Evolutionary conservation across 306 rosid genomes (phyloP).

Genomic region (Spatholobus suberectus): DNA sequence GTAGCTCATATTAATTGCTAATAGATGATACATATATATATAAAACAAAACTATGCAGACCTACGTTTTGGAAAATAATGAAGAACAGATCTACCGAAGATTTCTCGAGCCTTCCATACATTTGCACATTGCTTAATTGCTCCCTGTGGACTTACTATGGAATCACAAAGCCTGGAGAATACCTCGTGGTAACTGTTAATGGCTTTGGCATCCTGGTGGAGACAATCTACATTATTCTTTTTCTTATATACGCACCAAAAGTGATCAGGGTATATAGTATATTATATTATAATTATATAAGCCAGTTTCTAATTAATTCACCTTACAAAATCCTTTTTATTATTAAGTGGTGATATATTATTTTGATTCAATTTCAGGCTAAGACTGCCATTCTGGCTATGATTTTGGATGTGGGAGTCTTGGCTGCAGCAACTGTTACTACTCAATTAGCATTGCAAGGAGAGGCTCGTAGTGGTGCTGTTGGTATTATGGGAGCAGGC

Average conservation of each 20-base stretch:
- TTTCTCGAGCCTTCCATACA: constrained; percentile 70
- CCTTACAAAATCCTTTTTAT: neutral
- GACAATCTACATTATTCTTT: constrained; percentile 55
- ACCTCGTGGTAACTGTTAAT: constrained; percentile 69
- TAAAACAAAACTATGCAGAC: constrained; percentile 34
- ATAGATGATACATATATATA: no score
- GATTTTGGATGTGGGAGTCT: constrained; percentile 51
- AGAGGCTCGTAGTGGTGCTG: constrained; percentile 49
- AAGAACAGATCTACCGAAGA: constrained; percentile 59
- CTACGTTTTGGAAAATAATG: constrained; percentile 61
- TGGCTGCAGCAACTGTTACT: constrained; percentile 37
- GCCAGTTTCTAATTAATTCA: neutral
- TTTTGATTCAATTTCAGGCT: constrained; percentile 31
- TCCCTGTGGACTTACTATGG: constrained; percentile 80
- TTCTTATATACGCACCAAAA: constrained; percentile 59
- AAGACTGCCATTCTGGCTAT: constrained; percentile 50
- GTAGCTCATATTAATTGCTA: neutral
- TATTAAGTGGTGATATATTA: neutral
- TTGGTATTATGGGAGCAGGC: constrained; percentile 62
- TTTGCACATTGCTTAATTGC: constrained; percentile 68
- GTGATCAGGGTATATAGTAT: constrained; percentile 46
- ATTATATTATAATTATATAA: neutral
- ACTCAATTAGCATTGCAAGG: constrained; percentile 54
- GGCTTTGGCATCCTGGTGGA: constrained; percentile 68
- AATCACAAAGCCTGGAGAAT: constrained; percentile 54